A percentile compares a stretch with the other conserved stretches of the same genome.
Evolutionary conservation across 305 asterid species (phyloP).

Genomic region (Petunia hybrid): DNA sequence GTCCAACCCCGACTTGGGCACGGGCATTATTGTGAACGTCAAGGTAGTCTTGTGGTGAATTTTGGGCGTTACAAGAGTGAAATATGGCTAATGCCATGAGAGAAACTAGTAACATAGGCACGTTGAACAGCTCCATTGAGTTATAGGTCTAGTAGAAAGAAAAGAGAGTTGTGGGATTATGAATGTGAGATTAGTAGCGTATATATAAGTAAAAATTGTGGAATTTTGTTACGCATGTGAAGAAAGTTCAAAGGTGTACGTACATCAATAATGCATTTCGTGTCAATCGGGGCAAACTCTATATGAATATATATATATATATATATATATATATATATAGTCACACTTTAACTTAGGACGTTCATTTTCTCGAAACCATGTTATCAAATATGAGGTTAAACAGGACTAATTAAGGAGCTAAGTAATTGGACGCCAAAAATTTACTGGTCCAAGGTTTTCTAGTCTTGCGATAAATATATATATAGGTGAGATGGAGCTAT

Average conservation of each 20-base stretch:
- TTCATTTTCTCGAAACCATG: not conserved
- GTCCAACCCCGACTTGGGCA: constrained; percentile 42
- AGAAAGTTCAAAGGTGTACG: not conserved
- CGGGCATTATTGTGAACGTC: constrained; percentile 54
- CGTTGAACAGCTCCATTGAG: not conserved
- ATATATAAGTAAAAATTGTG: not conserved
- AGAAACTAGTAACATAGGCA: not conserved
- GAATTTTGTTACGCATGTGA: not conserved
- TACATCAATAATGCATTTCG: not conserved
- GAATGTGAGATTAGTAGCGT: not conserved
- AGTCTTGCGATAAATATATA: too few species aligned
- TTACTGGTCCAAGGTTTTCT: not conserved
- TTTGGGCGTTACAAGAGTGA: constrained; percentile 42
- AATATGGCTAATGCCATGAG: not conserved
- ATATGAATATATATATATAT: too few species aligned
- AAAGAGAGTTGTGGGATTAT: not conserved
- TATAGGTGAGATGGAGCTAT: too few species aligned
- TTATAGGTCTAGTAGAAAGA: not conserved
- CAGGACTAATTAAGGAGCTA: not conserved
- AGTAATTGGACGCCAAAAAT: not conserved
- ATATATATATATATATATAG: not conserved
- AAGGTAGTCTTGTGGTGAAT: constrained; percentile 46
- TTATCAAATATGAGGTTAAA: not conserved
- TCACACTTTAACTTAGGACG: not conserved
- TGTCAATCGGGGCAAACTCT: not conserved